phyloP scores from a whole-genome alignment of 75 land plant species.

The Picea glauca region DNA sequence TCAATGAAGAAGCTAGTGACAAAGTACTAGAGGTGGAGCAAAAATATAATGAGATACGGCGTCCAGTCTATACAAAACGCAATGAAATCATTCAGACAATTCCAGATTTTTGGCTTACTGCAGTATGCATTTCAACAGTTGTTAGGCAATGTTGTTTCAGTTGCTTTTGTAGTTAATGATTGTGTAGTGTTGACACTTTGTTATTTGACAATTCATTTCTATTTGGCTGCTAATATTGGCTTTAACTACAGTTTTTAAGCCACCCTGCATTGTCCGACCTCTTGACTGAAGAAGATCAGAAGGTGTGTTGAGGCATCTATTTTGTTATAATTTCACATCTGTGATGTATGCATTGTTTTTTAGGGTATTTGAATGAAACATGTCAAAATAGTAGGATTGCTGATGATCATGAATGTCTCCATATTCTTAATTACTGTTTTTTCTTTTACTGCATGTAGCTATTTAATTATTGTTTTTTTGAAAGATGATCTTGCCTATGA shows the following conservation, averaged over 20 bases:
- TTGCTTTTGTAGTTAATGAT: background rate
- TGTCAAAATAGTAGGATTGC: background rate
- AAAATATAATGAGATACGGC: constrained; percentile 83
- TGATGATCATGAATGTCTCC: background rate
- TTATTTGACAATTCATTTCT: background rate
- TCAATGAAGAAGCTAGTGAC: constrained; percentile 96
- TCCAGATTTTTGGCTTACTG: constrained; percentile 94
- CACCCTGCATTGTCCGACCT: constrained; percentile 84
- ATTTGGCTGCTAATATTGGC: background rate
- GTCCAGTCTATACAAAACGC: constrained; percentile 71
- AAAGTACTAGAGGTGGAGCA: constrained; percentile 91
- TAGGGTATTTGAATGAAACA: background rate
- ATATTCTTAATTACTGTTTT: background rate
- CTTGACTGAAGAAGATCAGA: constrained; percentile 82
- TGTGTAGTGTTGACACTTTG: background rate
- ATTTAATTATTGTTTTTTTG: too few relatives aligned
- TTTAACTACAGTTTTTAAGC: constrained; percentile 76
- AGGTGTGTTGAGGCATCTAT: constrained; percentile 39
- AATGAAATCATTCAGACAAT: constrained; percentile 81
- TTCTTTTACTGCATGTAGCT: too few relatives aligned
- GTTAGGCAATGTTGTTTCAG: background rate
- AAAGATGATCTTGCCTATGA: too few relatives aligned
- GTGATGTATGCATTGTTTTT: background rate
- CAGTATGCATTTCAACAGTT: constrained; percentile 39
- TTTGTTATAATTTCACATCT: background rate